Percentiles rank a stretch among this genome's conserved stretches.
phyloP scores from a whole-genome alignment of 2,329 filamentous ascomycete species.

The Microcera coccophila region DNA sequence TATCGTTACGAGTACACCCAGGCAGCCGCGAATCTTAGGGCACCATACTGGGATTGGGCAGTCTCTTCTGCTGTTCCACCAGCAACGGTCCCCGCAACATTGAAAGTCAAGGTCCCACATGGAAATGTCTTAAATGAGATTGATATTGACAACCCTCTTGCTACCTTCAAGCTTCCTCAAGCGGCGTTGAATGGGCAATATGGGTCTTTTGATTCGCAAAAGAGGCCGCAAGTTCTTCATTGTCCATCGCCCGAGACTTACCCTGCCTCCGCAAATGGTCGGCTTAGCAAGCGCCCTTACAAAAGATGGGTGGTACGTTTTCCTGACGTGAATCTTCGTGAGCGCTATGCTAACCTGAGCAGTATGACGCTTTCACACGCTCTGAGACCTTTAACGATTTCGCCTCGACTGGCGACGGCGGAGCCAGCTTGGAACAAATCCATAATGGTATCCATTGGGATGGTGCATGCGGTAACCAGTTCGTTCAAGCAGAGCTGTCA shows the following conservation, averaged over 20 bases:
- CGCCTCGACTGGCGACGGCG: slow-evolving; percentile 31
- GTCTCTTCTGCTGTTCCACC: slow-evolving; percentile 39
- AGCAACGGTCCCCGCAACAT: slow-evolving; percentile 33
- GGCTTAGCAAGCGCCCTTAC: slow-evolving; percentile 32
- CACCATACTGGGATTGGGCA: slow-evolving; percentile 56
- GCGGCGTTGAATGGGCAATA: slow-evolving; percentile 37
- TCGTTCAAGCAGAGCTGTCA: slow-evolving; percentile 37
- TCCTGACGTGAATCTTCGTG: too few relatives aligned
- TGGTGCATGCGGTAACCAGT: slow-evolving; percentile 39
- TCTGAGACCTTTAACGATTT: slow-evolving; percentile 35
- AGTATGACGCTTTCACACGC: slow-evolving; percentile 42
- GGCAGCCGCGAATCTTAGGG: slow-evolving; percentile 45
- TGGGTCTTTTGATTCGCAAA: slow-evolving; percentile 29
- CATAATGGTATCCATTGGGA: slow-evolving; percentile 43
- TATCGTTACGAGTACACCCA: slow-evolving; percentile 36
- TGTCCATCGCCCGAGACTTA: slow-evolving; percentile 38
- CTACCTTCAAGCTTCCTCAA: slow-evolving; percentile 47
- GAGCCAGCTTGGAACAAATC: slow-evolving; percentile 41
- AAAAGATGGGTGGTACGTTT: slow-evolving; percentile 40
- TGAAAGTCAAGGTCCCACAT: slow-evolving; percentile 40
- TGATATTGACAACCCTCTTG: slow-evolving; percentile 49
- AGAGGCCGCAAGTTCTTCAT: slow-evolving; percentile 38
- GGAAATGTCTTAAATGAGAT: slow-evolving; percentile 28
- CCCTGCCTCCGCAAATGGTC: slow-evolving; percentile 36
- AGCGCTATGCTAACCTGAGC: slow-evolving; percentile 8